Percentiles rank a stretch among this genome's conserved stretches.
Evolutionary conservation across 2,329 filamentous ascomycete genomes (phyloP).

Genomic region (Tolypocladium tropicale): DNA sequence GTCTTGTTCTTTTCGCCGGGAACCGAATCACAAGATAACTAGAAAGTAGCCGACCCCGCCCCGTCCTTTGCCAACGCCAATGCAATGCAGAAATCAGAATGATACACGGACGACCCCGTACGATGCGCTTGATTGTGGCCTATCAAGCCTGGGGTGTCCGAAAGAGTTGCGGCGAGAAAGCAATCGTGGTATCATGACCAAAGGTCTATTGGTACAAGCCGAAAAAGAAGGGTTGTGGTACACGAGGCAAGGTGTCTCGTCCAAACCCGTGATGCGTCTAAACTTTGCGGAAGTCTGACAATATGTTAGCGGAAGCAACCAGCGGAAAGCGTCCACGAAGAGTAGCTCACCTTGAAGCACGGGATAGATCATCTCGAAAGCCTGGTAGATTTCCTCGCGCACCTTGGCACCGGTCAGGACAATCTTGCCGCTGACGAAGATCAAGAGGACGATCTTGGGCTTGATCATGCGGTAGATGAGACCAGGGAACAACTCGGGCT

Average conservation of each 20-base stretch:
- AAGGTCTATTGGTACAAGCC: slow-evolving; percentile 32
- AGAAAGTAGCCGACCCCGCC: slow-evolving; percentile 15
- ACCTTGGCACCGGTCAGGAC: slow-evolving; percentile 97
- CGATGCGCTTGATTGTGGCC: slow-evolving; percentile 11
- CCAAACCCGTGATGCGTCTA: slow-evolving; percentile 19
- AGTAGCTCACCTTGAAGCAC: slow-evolving; percentile 67
- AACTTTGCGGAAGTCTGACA: slow-evolving; percentile 47
- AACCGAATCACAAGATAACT: slow-evolving; percentile 18
- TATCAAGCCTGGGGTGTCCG: slow-evolving; percentile 7
- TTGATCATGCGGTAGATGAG: slow-evolving; percentile 99
- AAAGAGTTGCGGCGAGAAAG: slow-evolving; percentile 12
- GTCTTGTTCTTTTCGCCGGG: slow-evolving; percentile 25
- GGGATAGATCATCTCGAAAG: slow-evolving; percentile 95
- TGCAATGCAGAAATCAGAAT: slow-evolving; percentile 43
- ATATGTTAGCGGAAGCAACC: slow-evolving; percentile 2
- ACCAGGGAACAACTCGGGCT: slow-evolving; percentile 96
- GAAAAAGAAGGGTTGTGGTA: slow-evolving; percentile 10
- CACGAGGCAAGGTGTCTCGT: slow-evolving; percentile 5
- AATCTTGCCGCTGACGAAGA: slow-evolving; percentile 98
- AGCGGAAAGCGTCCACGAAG: neutral
- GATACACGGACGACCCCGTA: slow-evolving; percentile 22
- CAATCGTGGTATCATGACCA: slow-evolving; percentile 38
- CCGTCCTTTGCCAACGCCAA: slow-evolving; percentile 40
- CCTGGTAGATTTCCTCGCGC: slow-evolving; percentile 94
- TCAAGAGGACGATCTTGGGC: slow-evolving; percentile 95